Conservation (phyloP, 2,329 filamentous ascomycete genomes). For the Thelonectria blattea region DNA sequence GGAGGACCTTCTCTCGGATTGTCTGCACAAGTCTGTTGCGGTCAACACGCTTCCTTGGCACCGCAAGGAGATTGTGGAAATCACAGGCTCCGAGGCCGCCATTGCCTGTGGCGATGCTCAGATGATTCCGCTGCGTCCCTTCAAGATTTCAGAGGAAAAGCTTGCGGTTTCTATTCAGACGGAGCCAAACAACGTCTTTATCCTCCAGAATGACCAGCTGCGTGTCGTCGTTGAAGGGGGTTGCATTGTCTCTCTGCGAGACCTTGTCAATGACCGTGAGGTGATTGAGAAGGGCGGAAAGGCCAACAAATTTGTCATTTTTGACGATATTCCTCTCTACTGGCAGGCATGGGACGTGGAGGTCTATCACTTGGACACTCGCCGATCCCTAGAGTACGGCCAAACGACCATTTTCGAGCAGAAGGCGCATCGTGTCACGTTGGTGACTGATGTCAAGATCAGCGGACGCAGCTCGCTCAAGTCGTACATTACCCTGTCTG, state of each 20-base stretch:
- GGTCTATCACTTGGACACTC: slow-evolving; percentile 89
- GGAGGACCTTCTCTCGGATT: slow-evolving; percentile 47
- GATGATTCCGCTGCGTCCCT: slow-evolving; percentile 56
- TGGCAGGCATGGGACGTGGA: slow-evolving; percentile 99
- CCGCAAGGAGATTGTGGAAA: slow-evolving; percentile 73
- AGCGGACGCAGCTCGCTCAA: slow-evolving; percentile 86
- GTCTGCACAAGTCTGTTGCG: slow-evolving; percentile 61
- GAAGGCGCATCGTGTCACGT: slow-evolving; percentile 76
- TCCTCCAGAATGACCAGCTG: slow-evolving; percentile 80
- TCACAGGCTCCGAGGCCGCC: slow-evolving; percentile 60
- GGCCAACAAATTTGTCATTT: slow-evolving; percentile 91
- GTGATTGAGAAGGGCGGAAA: slow-evolving; percentile 75
- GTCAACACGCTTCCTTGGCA: slow-evolving; percentile 90
- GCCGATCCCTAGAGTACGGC: slow-evolving; percentile 73
- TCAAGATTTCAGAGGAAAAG: slow-evolving; percentile 53
- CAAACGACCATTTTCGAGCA: slow-evolving; percentile 74
- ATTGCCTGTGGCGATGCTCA: slow-evolving; percentile 64
- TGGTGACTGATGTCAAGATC: slow-evolving; percentile 85
- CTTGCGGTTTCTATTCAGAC: slow-evolving; percentile 60
- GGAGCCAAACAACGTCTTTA: slow-evolving; percentile 67
- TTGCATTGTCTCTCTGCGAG: slow-evolving; percentile 83
- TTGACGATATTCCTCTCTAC: slow-evolving; percentile 95
- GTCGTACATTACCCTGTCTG: slow-evolving; percentile 81
- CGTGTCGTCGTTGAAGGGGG: slow-evolving; percentile 76
- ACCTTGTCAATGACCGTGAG: slow-evolving; percentile 75